Base-by-base conservation (phyloP, 805 yeast species). In the Candida chilensis region DNA sequence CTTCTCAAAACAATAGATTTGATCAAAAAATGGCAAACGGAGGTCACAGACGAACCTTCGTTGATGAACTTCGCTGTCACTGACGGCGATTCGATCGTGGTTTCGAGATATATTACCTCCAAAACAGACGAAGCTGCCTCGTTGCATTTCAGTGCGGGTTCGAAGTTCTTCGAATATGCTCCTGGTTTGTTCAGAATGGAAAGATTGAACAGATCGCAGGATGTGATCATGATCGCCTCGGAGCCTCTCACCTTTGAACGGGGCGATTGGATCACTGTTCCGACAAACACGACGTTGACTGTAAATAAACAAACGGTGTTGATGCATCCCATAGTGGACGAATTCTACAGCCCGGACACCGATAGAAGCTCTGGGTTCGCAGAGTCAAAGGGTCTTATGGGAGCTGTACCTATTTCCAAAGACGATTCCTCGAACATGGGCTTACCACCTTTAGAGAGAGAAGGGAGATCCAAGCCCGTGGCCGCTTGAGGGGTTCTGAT, bases 191-290 rank as follows among this genome's bases (percentile, higher is more conserved):
- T 85, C 60, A 72, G 83, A 45, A 87, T 92, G 96, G 96, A 92
- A 54, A 69, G 98, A 32, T 63, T 84, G 36, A 94, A 88, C 53
- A 68, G 96, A 32, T 82, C 92, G 7, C 96, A 90, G 53, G 90
- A 86, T 52, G 90, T 92, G 12, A 80, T 90, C n/a, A 81, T 92
- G 78, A 92, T 92, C 29, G 95, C 98, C 2, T 81, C 94, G 12
- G 98, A 92, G 49, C 98, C 98, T 0, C 64, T 92, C 34, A 92
- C 98, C 0, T 92, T 92, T 52, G 97, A 92, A 57, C 63, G 98
- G 33, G 90, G 88, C 24, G 98, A 92, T 55, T 92, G 98, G 98
- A 83, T 90, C 30, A 79, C 96, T 3, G 94, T 92, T 1, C 97
- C 97, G 2, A 82, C 97, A 1, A 92, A 92, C 50, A 82, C 96